Percentiles rank a stretch among this genome's conserved stretches.
Evolutionary conservation across 768 basidiomycete species (phyloP).

Genomic region (Lactifluus echinatus): DNA sequence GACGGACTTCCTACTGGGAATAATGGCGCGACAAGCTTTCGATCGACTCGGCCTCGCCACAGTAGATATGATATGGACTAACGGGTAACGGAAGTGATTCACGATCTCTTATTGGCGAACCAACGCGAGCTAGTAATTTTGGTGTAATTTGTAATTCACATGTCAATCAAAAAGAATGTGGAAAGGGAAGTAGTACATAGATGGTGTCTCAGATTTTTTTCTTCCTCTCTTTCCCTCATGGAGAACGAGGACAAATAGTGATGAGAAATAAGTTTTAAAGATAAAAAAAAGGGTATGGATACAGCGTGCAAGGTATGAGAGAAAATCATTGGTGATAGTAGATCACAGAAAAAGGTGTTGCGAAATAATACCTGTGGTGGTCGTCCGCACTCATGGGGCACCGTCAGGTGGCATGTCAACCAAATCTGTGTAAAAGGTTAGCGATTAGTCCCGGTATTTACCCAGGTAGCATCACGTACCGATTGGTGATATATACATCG

Average conservation of each 20-base stretch:
- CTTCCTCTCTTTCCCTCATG: background rate
- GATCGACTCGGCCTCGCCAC: too few relatives aligned
- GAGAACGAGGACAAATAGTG: background rate
- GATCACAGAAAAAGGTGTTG: background rate
- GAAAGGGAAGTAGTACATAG: too few relatives aligned
- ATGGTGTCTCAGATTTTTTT: background rate
- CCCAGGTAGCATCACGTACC: conserved; percentile 20
- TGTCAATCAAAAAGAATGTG: too few relatives aligned
- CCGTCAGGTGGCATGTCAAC: background rate
- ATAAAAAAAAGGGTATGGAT: background rate
- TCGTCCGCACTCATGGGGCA: background rate
- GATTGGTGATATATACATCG: conserved; percentile 34
- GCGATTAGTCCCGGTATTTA: background rate
- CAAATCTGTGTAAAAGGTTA: conserved; percentile 1
- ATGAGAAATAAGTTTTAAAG: background rate
- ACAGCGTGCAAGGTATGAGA: background rate
- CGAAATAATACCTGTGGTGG: background rate
- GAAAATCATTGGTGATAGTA: background rate
- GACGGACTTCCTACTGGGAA: too few relatives aligned
- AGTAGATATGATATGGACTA: too few relatives aligned
- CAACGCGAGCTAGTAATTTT: too few relatives aligned
- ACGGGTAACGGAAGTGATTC: too few relatives aligned
- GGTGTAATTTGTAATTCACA: too few relatives aligned
- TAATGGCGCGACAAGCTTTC: too few relatives aligned
- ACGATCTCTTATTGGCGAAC: too few relatives aligned